Evolutionary conservation across 2,329 filamentous ascomycete genomes (phyloP).

Genomic region (Fusarium musae): DNA sequence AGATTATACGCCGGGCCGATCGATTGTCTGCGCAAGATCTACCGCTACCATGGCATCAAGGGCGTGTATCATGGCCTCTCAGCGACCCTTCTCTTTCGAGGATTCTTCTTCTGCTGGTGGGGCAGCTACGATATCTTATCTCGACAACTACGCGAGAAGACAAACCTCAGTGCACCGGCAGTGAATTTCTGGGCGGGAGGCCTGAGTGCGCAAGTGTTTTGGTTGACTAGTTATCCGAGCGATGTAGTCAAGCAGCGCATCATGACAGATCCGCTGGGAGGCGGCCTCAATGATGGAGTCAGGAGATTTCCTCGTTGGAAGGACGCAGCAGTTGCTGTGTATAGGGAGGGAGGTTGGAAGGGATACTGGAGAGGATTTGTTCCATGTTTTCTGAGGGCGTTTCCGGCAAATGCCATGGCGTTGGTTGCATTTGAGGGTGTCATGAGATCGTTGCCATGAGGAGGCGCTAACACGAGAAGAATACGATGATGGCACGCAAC

Average conservation of each 20-base stretch:
- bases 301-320: slow-evolving; percentile 80
- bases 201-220: slow-evolving; percentile 92
- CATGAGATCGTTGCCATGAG: slow-evolving; percentile 73
- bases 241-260: slow-evolving; percentile 96
- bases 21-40: slow-evolving; percentile 81
- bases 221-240: slow-evolving; percentile 89
- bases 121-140: slow-evolving; percentile 91
- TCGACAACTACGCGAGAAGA: slow-evolving; percentile 72
- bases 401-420: slow-evolving; percentile 95
- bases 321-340: slow-evolving; percentile 82
- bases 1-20: slow-evolving; percentile 87
- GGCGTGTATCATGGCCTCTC: slow-evolving; percentile 88
- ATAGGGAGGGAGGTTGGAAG: slow-evolving; percentile 76
- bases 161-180: slow-evolving; percentile 76
- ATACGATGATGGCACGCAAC: background rate
- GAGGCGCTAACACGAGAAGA: background rate
- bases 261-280: slow-evolving; percentile 93
- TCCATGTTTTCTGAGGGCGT: slow-evolving; percentile 92
- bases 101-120: slow-evolving; percentile 99
- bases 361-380: slow-evolving; percentile 95
- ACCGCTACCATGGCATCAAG: slow-evolving; percentile 75
- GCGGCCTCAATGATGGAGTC: slow-evolving; percentile 72
- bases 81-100: slow-evolving; percentile 88
- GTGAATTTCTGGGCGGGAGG: slow-evolving; percentile 99
- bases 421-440: slow-evolving; percentile 93